Base-by-base conservation (phyloP, 208 protist genomes). In the Herpetomonas samuelpessoai region DNA sequence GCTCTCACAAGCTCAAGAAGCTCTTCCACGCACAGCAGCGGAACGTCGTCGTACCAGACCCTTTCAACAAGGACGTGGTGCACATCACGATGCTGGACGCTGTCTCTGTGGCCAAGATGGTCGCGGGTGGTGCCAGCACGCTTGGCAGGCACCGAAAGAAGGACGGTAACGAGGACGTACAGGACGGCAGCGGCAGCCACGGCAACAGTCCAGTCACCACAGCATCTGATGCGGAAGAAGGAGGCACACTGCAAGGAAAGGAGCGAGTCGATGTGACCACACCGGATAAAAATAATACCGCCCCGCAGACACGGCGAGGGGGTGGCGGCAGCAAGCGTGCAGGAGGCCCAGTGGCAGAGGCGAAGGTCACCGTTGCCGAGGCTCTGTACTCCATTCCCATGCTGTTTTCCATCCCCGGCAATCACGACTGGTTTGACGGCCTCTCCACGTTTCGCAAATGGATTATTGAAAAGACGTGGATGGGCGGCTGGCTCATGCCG, bases 381-480 rank as follows among this genome's bases (percentile, higher is more conserved):
- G 76, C 74, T 22, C 64, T 91, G 53, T 74, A 65, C 22, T 83
- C 67, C 22, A 58, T 78, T 52, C 86, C 89, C 46, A 50, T 92
- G 60, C 73, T 91, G n/a, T 95, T 93, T 55, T 74, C 89, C 14
- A 90, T 93, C 44, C 90, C 90, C 2, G 86, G 86, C 31, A 96
- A 93, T 57, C 86, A 96, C 72, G 90, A 93, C 75, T 96, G 90
- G 90, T 81, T 92, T 56, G 90, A 96, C 57, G 90, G 90, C 7
- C 83, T 93, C 22, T 59, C 71, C 22, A 90, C 80, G 18, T 96
- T 79, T 62, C 70, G 77, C 50, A 87, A 91, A 48, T 87, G 79
- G 68, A 91, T 96, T 12, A 57, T 87, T 27, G 73, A 85, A 38
- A 74, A 79, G 58, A 79, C 64, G 44, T 87, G 83, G 79, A 71